These are phyloP conservation scores for Diplotaxis tenuifolia DNA, from an alignment of 345 rosid species.

Conservation along the genomic window DNA sequence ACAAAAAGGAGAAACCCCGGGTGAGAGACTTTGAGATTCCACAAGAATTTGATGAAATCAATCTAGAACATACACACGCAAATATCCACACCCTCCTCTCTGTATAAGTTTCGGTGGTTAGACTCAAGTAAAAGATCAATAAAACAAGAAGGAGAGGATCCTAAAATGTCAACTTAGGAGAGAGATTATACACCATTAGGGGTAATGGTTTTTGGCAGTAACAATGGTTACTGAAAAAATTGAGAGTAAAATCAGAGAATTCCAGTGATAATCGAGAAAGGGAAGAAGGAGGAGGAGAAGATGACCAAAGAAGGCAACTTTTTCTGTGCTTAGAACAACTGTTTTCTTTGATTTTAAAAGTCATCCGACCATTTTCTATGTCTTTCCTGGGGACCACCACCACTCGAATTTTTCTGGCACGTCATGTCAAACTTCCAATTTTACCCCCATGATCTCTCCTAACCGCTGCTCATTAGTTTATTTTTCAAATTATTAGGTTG, in stretches of 20 bases:
- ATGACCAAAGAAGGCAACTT: slow-evolving; percentile 13
- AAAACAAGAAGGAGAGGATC: not conserved
- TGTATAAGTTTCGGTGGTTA: not conserved
- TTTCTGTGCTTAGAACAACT: slow-evolving; percentile 27
- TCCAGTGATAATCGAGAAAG: not conserved
- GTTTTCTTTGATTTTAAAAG: slow-evolving; percentile 21
- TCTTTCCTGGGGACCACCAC: slow-evolving; percentile 12
- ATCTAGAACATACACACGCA: slow-evolving; percentile 6
- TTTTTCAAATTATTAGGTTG: not conserved
- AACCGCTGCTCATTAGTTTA: not conserved
- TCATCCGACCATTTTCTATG: slow-evolving; percentile 32
- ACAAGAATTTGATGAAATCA: slow-evolving; percentile 10
- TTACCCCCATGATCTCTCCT: not conserved
- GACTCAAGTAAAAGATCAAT: slow-evolving; percentile 5
- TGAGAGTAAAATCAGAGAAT: not conserved
- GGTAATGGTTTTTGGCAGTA: slow-evolving; percentile 7
- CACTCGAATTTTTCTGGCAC: not conserved
- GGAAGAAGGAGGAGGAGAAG: not conserved
- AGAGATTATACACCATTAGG: not conserved
- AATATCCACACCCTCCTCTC: too few relatives aligned
- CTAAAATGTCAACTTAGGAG: not conserved
- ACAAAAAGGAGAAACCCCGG: not conserved
- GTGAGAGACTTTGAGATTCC: slow-evolving; percentile 16
- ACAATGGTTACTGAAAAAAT: slow-evolving; percentile 13
- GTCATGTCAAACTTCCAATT: not conserved